Evolutionary conservation across 2,329 filamentous ascomycete species (phyloP), one percentile per base, ranked within the genome.

Genomic region (Chaetomiaceae sp.): DNA sequence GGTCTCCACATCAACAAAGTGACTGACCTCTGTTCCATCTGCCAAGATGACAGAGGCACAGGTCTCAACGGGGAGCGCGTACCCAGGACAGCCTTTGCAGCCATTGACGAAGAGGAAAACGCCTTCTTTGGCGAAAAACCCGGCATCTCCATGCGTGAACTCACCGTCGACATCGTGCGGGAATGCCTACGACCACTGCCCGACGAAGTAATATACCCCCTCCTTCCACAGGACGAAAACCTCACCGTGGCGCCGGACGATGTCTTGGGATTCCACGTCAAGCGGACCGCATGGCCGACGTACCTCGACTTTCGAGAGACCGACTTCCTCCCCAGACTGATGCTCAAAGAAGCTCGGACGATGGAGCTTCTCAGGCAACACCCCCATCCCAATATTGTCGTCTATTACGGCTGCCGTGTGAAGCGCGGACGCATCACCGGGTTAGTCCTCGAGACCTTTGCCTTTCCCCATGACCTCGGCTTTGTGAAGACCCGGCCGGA

Each of bases 341-440:
- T 59, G n/a, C 48, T 61, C 7, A 23, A 49, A 20, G 54, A 61
- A 37, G 51, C 54, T 2, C 39, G 43, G 20, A 57, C 42, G 38
- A 61, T 64, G 54, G 55, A 63, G 27, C 29, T 19, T 9, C 43
- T 63, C 9, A 54, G 52, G 11, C 39, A 55, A 43, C 22, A 58
- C 9, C 57, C 54, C 3, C 60, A 64, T 47, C 60, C 58, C 12
- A 54, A 61, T 33, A 53, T 64, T 19, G 53, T 63, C 47, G 33
- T 34, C 15, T 64, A 64, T 29, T 38, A 62, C 34, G 60, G 60
- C 14, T 61, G 54, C 40, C 54, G 54, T 6, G 49, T 60, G 25
- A 27, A 29, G 19, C 49, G 60, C 7, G 61, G 56, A 7, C 49
- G 53, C 31, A 43, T 64, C 22, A 63, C 54, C 1, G 59, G 56